Evolutionary conservation across 202 grass and related monocot species (phyloP), one percentile per base, ranked within the genome.

Genomic region (Setaria viridis): DNA sequence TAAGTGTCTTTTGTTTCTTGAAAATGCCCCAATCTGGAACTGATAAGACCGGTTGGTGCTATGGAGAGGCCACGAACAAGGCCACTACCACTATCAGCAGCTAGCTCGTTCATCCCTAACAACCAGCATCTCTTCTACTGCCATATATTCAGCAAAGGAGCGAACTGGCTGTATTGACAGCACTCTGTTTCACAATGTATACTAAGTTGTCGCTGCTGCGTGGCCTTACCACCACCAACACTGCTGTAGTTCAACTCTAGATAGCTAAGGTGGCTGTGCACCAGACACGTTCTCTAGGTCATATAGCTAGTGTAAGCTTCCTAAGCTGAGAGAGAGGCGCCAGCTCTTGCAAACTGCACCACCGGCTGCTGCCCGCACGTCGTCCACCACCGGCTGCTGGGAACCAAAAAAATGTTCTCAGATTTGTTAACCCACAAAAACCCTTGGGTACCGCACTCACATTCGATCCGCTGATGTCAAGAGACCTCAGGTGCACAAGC

Each of bases 261-360:
- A 21, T 73, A 53, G 6, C 21, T 55, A 19, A 91, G 81, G 73
- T 81, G 58, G 21, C 17, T 9, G 83, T 21, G 8, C 2, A 45
- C 53, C 43, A 7, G 49, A 15, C 32, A 74, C 63, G 41, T 78
- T 72, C 60, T 77, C 70, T 43, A 83, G 42, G 45, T 25, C 71
- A 29, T 55, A 0, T 25, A 71, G 1, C 7, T 25, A 71, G 1
- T 15, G 0, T 3, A 4, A 71, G 69, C 0, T 8, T 0, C n/a
- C 21, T 72, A 72, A 72, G 69, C 21, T 49, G 12, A 49, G 6
- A 47, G 8, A 72, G 69, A 72, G 21, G 21, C 0, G 21, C 45
- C 3, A 72, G 6, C 45, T 72, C 69, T 49, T 72, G n/a, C 9
- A 78, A 47, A 16, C 42, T 86, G 35, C 85, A 87, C 85, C 70